Percentiles rank a stretch among this genome's conserved stretches.
These are phyloP conservation scores for Brassica balearica DNA, from an alignment of 441 rosid genomes.

Conservation along the genomic window DNA sequence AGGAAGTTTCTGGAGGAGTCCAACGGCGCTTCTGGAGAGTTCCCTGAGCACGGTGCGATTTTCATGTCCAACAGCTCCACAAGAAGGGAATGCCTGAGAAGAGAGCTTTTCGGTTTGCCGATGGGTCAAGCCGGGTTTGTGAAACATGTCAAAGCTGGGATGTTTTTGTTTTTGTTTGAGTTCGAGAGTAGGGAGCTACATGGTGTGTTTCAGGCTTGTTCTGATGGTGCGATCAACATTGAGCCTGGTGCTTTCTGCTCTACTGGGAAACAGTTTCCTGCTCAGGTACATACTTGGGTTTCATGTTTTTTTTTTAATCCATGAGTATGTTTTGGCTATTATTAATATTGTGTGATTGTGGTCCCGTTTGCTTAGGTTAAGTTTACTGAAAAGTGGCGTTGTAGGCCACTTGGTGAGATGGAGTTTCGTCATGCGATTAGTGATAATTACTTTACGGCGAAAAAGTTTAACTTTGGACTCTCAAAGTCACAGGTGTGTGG, in stretches of 20 bases:
- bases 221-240: constrained; percentile 66
- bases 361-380: constrained; percentile 51
- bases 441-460: constrained; percentile 60
- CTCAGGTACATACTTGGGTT: constrained; percentile 52
- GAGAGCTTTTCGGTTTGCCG: constrained; percentile 65
- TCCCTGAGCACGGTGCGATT: constrained; percentile 69
- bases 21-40: constrained; percentile 44
- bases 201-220: constrained; percentile 67
- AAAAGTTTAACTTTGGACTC: constrained; percentile 74
- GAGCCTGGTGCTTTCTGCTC: constrained; percentile 57
- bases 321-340: not conserved
- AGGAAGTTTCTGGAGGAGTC: constrained; percentile 41
- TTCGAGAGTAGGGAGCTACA: constrained; percentile 64
- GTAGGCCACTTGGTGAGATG: constrained; percentile 61
- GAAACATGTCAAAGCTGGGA: constrained; percentile 65
- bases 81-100: constrained; percentile 51
- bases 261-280: constrained; percentile 67
- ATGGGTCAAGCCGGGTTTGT: constrained; percentile 51
- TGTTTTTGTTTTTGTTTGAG: constrained; percentile 74
- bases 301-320: not conserved
- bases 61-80: constrained; percentile 65
- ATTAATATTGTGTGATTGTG: constrained; percentile 11
- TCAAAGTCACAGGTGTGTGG: constrained; percentile 64
- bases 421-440: constrained; percentile 61
- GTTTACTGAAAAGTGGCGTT: constrained; percentile 54